phyloP scores from a whole-genome alignment of 139 green algal genomes.

The Astrephomene gubernaculifera region DNA sequence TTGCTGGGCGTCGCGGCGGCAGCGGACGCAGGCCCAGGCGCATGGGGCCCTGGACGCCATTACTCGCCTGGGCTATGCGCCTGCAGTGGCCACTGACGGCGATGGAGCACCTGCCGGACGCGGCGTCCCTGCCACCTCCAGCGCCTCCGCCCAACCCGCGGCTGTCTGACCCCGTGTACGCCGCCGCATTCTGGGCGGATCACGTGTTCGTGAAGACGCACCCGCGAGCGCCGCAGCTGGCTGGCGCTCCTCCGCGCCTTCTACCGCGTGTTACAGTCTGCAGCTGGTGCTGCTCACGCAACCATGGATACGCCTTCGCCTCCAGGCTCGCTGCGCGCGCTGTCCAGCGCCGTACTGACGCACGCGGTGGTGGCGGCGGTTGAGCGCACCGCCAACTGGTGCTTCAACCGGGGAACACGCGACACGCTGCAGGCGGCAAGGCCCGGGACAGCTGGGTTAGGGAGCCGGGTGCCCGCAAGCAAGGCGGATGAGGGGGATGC shows the following conservation, averaged over 20 bases:
- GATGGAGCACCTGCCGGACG: too few species aligned
- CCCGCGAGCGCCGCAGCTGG: constrained; percentile 66
- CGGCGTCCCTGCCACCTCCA: too few species aligned
- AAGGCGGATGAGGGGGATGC: not conserved
- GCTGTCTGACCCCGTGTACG: too few species aligned
- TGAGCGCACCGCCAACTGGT: constrained; percentile 32
- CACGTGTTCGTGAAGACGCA: constrained; percentile 74
- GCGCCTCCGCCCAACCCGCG: too few species aligned
- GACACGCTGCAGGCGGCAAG: constrained; percentile 16
- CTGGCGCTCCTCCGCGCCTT: constrained; percentile 62
- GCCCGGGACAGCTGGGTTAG: not conserved
- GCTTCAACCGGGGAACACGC: not conserved
- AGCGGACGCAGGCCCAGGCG: too few species aligned
- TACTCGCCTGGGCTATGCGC: too few species aligned
- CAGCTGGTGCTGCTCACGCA: constrained; percentile 33
- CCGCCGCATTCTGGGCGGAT: too few species aligned
- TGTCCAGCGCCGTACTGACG: constrained; percentile 21
- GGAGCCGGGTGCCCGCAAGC: not conserved
- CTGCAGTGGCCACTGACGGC: too few species aligned
- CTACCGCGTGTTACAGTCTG: constrained; percentile 63
- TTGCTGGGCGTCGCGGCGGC: too few species aligned
- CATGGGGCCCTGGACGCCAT: too few species aligned
- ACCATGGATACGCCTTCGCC: constrained; percentile 32
- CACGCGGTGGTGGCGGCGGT: constrained; percentile 8
- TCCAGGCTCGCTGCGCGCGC: not conserved